phyloP scores from a whole-genome alignment of 2,329 filamentous ascomycete species.

The Colletotrichum neosansevieriae region DNA sequence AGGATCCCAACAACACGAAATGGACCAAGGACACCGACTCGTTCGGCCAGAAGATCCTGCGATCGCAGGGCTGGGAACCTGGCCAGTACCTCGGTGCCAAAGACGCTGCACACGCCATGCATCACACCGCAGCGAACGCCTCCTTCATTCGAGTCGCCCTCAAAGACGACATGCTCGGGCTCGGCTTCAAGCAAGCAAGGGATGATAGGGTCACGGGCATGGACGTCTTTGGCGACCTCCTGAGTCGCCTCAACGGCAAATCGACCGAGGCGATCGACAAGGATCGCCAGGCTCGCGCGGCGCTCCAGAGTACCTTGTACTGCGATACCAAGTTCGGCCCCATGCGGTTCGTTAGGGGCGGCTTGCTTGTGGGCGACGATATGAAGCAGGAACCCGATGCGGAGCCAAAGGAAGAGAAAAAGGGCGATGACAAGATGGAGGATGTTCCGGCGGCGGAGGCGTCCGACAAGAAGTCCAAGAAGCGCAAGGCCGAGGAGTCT shows the following conservation, averaged over 20 bases:
- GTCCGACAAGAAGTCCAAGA: slow-evolving; percentile 61
- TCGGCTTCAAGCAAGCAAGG: slow-evolving; percentile 83
- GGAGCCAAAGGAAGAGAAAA: slow-evolving; percentile 42
- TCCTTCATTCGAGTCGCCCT: slow-evolving; percentile 87
- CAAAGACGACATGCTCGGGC: slow-evolving; percentile 91
- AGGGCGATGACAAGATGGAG: slow-evolving; percentile 43
- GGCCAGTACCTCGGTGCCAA: slow-evolving; percentile 85
- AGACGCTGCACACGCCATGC: slow-evolving; percentile 78
- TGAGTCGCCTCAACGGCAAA: slow-evolving; percentile 92
- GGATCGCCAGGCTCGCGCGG: slow-evolving; percentile 75
- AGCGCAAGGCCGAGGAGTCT: slow-evolving; percentile 59
- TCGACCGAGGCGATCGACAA: slow-evolving; percentile 78
- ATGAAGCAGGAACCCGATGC: slow-evolving; percentile 60
- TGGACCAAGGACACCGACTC: slow-evolving; percentile 86
- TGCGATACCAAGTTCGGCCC: slow-evolving; percentile 80
- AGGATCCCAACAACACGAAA: slow-evolving; percentile 95
- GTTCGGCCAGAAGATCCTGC: slow-evolving; percentile 92
- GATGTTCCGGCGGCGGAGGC: slow-evolving; percentile 44
- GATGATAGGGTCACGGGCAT: slow-evolving; percentile 86
- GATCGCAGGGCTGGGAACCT: slow-evolving; percentile 89
- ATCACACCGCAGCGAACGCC: slow-evolving; percentile 83
- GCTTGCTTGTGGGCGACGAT: slow-evolving; percentile 72
- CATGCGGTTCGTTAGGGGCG: slow-evolving; percentile 90
- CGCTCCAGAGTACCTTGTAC: slow-evolving; percentile 79
- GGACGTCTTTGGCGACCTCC: slow-evolving; percentile 85